Evolutionary conservation across 257 asterid species (phyloP), one percentile per base, ranked within the genome.

Genomic region (Solanum tacnaense): DNA sequence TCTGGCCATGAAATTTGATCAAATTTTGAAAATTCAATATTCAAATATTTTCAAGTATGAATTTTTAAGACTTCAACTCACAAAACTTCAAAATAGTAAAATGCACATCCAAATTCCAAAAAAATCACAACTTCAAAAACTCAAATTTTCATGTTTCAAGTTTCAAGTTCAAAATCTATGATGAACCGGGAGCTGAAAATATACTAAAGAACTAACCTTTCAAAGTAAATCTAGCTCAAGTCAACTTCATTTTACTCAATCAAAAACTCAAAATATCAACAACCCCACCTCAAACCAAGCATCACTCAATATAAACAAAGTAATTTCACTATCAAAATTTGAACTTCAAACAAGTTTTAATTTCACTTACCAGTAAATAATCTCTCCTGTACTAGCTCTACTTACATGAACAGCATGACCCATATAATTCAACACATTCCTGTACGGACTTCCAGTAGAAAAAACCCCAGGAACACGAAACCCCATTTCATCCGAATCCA

Each of bases 391-490:
- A 85, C 67, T 88, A 46, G 81, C 29, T 32, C 88, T 88, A 89
- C 88, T 83, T 56, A 94, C 94, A 87, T 92, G 90, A 85, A 94
- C 88, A 56, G 95, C 98, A 91, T 93, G 96, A 56, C 98, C 98
- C 92, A 94, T 84, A 79, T 84, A 68, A 75, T 92, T 93, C 94
- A 94, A 83, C 87, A 92, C 94, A 36, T 87, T 93, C 86, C 56
- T 89, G 91, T 92, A 89, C 58, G 96, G 96, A 83, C 91, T 90
- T 25, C 92, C 92, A 7, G 58, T 8, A 49, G 81, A 89, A 72
- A 84, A 91, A 7, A 86, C 70, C 16, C 95, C 93, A 15, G 93
- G 90, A 27, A 94, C 70, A 46, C 38, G 86, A 31, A 90, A 85
- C 87, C 85, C 1, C 91, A 83, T 5, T 5, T 75, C 87, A 4